Percentiles rank a stretch among this genome's conserved stretches.
These are phyloP conservation scores for Sechiopsis laciniata DNA, from an alignment of 306 rosid genomes.

Conservation along the genomic window DNA sequence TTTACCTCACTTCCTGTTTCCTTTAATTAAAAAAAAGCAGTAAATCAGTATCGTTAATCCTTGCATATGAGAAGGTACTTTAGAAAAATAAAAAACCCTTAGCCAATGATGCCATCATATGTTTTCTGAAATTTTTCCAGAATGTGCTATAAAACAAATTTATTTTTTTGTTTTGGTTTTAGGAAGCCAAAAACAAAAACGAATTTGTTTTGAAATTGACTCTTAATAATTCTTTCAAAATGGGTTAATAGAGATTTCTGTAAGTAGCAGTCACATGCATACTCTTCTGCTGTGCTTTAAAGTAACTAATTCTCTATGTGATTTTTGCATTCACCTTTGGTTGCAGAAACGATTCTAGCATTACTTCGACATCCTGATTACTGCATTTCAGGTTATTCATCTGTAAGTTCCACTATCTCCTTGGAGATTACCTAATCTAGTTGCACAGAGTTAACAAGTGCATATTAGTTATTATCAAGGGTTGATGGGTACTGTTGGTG, in stretches of 20 bases:
- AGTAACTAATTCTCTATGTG: constrained; percentile 23
- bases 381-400: constrained; percentile 82
- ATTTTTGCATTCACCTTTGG: constrained; percentile 24
- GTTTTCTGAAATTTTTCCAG: constrained; percentile 1
- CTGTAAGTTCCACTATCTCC: constrained; percentile 58
- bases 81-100: neutral
- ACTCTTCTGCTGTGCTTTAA: constrained; percentile 6
- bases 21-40: neutral
- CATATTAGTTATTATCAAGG: neutral
- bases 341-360: constrained; percentile 78
- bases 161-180: neutral
- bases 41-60: neutral
- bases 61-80: neutral
- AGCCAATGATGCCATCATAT: neutral
- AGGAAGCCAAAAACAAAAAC: too few relatives aligned
- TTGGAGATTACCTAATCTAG: constrained; percentile 15
- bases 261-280: neutral
- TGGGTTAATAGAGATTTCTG: neutral
- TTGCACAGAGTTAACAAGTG: constrained; percentile 2
- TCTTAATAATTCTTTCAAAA: neutral
- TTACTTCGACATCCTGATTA: constrained; percentile 92
- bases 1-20: neutral
- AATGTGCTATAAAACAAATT: neutral
- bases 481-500: neutral
- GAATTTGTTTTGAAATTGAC: neutral